Base-by-base conservation (phyloP, 495 filamentous ascomycete species). In the Aspergillus cristatus region DNA sequence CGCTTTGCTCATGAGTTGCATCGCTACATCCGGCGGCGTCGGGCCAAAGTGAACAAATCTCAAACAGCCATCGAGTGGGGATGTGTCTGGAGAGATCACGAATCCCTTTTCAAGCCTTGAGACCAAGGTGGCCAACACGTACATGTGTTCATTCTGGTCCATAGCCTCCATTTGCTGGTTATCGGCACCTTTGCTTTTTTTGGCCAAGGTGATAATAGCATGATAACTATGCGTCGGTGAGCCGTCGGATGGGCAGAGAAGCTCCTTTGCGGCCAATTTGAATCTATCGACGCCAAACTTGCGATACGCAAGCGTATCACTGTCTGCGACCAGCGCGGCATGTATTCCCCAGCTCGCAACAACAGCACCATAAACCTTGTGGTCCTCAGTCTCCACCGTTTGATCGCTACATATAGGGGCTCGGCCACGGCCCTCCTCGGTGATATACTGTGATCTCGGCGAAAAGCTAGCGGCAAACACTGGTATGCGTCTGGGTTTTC, bases 331-430 rank as follows among this genome's bases (percentile, higher is more conserved):
- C 0, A 97, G 62, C 11, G 76, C 71, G 24, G 90, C 84, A 54
- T 97, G 90, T 40, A 95, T 74, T 25, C 82, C 90, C 76, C 88
- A 94, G 45, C 79, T 86, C 18, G 78, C 77, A 10, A 95, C 88
- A 20, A 95, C 82, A 10, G 80, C 81, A n/a, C 86, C 86, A 46
- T 76, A 71, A 14, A 90, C 57, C 18, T 38, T 60, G 18, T 43
- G 46, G 18, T 55, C 18, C 26, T 56, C 46, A 28, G 53, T 43
- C 16, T 60, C 39, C 5, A 43, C 41, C 3, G 16, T 14, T 7
- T 28, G 22, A 7, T 43, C n/a, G 4, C 2, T 14, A 20, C 32
- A 34, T 25, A 64, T 46, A 13, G 42, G 37, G 11, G 28, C 40
- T n/a, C 53, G 57, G 18, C 41, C 33, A n/a, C 43, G 51, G 16